Evolutionary conservation across 1,284 basidiomycete genomes (phyloP).

Genomic region (Sphaerobolus stellatus): DNA sequence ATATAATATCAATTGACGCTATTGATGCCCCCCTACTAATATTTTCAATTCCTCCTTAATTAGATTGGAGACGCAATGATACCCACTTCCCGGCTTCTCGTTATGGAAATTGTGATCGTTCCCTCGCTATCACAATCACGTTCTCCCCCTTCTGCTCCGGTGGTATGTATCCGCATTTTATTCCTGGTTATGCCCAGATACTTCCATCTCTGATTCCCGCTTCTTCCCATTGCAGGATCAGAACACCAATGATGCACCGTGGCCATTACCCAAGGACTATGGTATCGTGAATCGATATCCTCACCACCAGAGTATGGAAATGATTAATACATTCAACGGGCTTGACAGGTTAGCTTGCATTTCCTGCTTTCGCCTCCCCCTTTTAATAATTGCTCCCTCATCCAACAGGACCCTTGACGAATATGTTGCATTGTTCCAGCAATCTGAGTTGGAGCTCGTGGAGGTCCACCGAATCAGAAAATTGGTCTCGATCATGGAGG

Average conservation of each 20-base stretch:
- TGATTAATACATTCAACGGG: constrained; percentile 4
- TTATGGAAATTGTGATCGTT: constrained; percentile 1
- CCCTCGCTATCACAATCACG: constrained; percentile 3
- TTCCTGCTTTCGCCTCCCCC: neutral
- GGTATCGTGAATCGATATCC: constrained; percentile 7
- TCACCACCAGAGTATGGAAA: constrained; percentile 6
- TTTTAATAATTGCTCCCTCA: neutral
- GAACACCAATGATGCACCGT: constrained; percentile 2
- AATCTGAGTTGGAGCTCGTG: constrained; percentile 5
- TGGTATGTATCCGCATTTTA: neutral
- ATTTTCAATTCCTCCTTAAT: neutral
- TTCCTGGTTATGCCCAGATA: neutral
- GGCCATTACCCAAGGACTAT: constrained; percentile 8
- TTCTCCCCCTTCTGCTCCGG: neutral
- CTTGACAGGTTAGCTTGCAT: neutral
- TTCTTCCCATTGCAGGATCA: neutral
- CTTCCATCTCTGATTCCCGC: neutral
- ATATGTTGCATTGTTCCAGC: neutral
- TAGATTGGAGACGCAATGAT: constrained; percentile 9
- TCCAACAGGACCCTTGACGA: constrained; percentile 2
- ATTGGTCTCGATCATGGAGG: constrained; percentile 7
- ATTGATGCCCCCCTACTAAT: neutral
- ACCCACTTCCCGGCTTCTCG: constrained; percentile 2
- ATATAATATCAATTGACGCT: neutral
- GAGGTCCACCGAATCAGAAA: constrained; percentile 5